Evolutionary conservation across 345 rosid genomes (phyloP), one percentile per base, ranked within the genome.

Genomic region (Lepidium didymum): DNA sequence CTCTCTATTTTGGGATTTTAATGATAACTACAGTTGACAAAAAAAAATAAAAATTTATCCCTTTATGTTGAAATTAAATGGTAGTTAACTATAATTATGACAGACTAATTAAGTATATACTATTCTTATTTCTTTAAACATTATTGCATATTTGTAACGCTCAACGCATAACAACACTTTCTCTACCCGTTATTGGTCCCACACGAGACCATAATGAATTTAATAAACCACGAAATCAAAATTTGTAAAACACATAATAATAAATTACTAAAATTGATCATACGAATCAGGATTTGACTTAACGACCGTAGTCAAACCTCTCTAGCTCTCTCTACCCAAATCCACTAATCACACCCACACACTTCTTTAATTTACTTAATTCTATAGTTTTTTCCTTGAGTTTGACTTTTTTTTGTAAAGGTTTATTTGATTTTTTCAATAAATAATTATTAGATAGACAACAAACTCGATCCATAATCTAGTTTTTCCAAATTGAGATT

Each of bases 231-330:
- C 8, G 33, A 57, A 56, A 29, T 10, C 49, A 38, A 64, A 72
- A 29, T 8, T 73, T 29, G 54, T 49, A 36, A 63, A 55, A 42
- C 62, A 33, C 19, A 35, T 34, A 55, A 16, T 45, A 67, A 18
- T 16, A 47, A 27, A 27, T 27, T 27, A 27, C 31, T 4, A 27
- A 27, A 27, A 19, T n/a, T 72, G 31, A 65, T 63, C 31, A 55
- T 51, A 66, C 14, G 59, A 73, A 59, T 67, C 33, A 59, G 68
- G 68, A 59, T 74, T 67, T 74, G 77, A 74, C 77, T 67, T 67
- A 52, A 52, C 51, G 46, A 74, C 67, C 15, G 5, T 16, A 59
- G 67, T 73, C 72, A 66, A 73, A 35, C 56, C 33, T 11, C 21
- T 61, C 31, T 4, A 27, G 31, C 31, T 43, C 13, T 14, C 16